Evolutionary conservation across 495 filamentous ascomycete genomes (phyloP).

Genomic region (Talaromyces adpressus): DNA sequence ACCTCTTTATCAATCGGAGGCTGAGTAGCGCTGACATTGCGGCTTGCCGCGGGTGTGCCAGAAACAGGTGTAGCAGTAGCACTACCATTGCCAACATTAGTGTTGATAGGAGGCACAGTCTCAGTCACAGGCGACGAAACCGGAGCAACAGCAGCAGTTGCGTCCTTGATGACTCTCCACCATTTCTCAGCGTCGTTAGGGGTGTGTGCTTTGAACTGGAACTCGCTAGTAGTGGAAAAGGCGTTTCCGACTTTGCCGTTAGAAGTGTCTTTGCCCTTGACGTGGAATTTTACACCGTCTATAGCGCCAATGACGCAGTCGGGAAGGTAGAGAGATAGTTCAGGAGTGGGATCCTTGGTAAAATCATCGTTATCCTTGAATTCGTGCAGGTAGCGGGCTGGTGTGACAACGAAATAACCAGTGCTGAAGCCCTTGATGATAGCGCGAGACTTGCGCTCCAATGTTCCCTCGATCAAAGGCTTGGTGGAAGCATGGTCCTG

Average conservation of each 20-base stretch:
- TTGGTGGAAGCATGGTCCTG: constrained; percentile 74
- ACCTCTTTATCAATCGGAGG: constrained; percentile 17
- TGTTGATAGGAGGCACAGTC: constrained; percentile 8
- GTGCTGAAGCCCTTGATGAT: constrained; percentile 71
- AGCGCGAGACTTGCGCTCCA: constrained; percentile 81
- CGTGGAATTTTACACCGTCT: constrained; percentile 75
- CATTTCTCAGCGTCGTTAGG: constrained; percentile 71
- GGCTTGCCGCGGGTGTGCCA: background rate
- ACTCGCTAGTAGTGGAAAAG: constrained; percentile 55
- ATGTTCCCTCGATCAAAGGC: constrained; percentile 74
- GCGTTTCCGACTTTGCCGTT: constrained; percentile 53
- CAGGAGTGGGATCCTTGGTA: constrained; percentile 71
- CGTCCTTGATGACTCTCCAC: constrained; percentile 61
- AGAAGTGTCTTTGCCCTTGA: constrained; percentile 87
- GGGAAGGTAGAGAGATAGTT: constrained; percentile 85
- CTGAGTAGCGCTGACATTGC: constrained; percentile 10
- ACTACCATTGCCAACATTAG: background rate
- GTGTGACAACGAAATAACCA: constrained; percentile 84
- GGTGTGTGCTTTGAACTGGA: constrained; percentile 67
- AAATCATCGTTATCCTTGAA: constrained; percentile 91
- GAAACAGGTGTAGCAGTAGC: background rate
- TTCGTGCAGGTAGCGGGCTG: constrained; percentile 81
- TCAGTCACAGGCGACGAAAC: constrained; percentile 10
- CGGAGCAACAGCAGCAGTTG: constrained; percentile 17
- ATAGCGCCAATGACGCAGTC: constrained; percentile 76